These are phyloP conservation scores for Rhizopogon vinicolor DNA, from an alignment of 768 basidiomycete genomes.

Conservation along the genomic window DNA sequence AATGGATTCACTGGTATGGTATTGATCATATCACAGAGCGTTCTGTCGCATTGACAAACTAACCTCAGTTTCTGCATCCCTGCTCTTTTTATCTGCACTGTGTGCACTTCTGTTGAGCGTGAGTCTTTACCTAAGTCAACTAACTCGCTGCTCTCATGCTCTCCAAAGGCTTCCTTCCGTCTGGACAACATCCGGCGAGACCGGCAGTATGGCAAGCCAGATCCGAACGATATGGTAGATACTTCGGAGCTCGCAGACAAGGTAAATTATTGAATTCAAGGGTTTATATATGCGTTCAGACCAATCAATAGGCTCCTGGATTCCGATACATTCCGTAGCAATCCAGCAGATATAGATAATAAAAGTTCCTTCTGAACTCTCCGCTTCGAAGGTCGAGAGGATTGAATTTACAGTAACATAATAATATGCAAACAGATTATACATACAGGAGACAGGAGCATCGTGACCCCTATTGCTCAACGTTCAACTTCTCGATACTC, in stretches of 20 bases:
- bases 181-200: constrained; percentile 57
- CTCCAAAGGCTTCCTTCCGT: constrained; percentile 53
- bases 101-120: background rate
- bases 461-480: too few species aligned
- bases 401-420: too few species aligned
- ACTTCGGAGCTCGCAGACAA: constrained; percentile 64
- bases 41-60: background rate
- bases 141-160: background rate
- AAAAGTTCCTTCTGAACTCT: too few species aligned
- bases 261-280: constrained; percentile 28
- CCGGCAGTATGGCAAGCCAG: constrained; percentile 45
- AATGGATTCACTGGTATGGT: background rate
- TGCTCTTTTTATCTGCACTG: background rate
- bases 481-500: too few species aligned
- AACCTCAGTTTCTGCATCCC: background rate
- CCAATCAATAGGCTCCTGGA: constrained; percentile 41
- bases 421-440: too few species aligned
- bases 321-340: constrained; percentile 52
- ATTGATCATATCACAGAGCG: background rate
- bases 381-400: too few species aligned
- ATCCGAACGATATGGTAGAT: constrained; percentile 48
- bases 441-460: too few species aligned
- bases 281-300: background rate
- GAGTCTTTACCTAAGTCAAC: background rate
- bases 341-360: too few species aligned